Evolutionary conservation across 2,329 filamentous ascomycete species (phyloP).

Genomic region (Graphiopsis chlorocephala): DNA sequence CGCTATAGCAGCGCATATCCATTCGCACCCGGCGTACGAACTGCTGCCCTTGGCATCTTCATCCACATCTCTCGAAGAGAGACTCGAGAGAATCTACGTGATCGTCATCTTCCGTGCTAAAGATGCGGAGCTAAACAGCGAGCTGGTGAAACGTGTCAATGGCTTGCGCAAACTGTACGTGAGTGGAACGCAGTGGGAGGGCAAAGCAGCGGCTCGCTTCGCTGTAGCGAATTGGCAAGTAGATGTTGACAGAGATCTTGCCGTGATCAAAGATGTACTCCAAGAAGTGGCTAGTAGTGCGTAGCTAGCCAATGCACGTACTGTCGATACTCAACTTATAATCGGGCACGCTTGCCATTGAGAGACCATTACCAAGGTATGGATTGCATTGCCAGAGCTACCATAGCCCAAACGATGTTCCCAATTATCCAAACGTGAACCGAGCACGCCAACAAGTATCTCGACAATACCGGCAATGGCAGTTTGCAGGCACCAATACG

Average conservation of each 20-base stretch:
- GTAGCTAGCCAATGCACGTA: not conserved
- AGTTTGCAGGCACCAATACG: not conserved
- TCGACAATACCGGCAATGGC: not conserved
- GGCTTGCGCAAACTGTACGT: slow-evolving; percentile 72
- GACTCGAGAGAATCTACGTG: slow-evolving; percentile 59
- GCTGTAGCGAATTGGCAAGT: slow-evolving; percentile 85
- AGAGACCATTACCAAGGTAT: not conserved
- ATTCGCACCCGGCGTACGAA: slow-evolving; percentile 61
- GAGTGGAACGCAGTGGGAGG: slow-evolving; percentile 76
- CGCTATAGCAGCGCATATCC: slow-evolving; percentile 62
- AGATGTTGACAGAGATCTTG: slow-evolving; percentile 64
- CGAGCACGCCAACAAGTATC: not conserved
- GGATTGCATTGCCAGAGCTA: too few relatives aligned
- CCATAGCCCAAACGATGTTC: too few relatives aligned
- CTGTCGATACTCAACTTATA: not conserved
- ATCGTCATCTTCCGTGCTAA: slow-evolving; percentile 76
- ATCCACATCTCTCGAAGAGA: slow-evolving; percentile 34
- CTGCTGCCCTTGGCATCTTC: slow-evolving; percentile 54
- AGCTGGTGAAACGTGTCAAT: slow-evolving; percentile 72
- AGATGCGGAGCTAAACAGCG: slow-evolving; percentile 60
- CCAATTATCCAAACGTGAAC: not conserved
- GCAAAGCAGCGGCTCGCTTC: slow-evolving; percentile 71
- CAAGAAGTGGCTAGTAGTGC: not conserved
- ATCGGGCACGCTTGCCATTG: not conserved
- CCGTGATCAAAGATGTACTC: slow-evolving; percentile 63